phyloP scores from a whole-genome alignment of 306 rosid species.

The Luffa aegyptiaca region DNA sequence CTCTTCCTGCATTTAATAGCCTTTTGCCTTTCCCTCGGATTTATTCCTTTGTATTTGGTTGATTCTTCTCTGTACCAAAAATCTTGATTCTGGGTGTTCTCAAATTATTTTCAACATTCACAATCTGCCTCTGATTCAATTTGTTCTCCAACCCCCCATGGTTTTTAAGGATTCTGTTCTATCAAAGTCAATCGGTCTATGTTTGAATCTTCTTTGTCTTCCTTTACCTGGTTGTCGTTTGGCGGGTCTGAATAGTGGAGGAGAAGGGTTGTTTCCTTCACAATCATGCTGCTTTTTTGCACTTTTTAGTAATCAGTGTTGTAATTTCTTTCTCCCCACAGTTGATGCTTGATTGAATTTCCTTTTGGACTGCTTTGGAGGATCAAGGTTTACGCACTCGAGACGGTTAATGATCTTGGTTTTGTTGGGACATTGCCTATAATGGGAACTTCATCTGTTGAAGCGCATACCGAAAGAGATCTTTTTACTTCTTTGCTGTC shows the following conservation, averaged over 20 bases:
- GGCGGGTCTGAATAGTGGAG: background rate
- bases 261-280: background rate
- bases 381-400: slow-evolving; percentile 22
- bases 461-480: slow-evolving; percentile 12
- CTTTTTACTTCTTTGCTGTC: slow-evolving; percentile 33
- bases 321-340: slow-evolving; percentile 5
- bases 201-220: background rate
- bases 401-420: slow-evolving; percentile 14
- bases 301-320: slow-evolving; percentile 2
- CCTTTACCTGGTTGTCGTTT: background rate
- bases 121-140: background rate
- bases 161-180: background rate
- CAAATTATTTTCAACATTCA: background rate
- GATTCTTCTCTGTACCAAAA: background rate
- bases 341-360: slow-evolving; percentile 23
- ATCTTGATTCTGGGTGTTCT: background rate
- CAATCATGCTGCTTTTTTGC: background rate
- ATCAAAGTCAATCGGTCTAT: background rate
- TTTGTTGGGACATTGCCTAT: slow-evolving; percentile 29
- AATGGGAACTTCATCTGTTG: slow-evolving; percentile 25
- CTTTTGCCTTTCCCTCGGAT: background rate
- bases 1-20: background rate
- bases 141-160: background rate
- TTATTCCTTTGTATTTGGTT: background rate
- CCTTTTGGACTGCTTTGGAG: slow-evolving; percentile 25